Conservation (phyloP, 2,329 filamentous ascomycete species). For the Cordyceps cateniannulata region DNA sequence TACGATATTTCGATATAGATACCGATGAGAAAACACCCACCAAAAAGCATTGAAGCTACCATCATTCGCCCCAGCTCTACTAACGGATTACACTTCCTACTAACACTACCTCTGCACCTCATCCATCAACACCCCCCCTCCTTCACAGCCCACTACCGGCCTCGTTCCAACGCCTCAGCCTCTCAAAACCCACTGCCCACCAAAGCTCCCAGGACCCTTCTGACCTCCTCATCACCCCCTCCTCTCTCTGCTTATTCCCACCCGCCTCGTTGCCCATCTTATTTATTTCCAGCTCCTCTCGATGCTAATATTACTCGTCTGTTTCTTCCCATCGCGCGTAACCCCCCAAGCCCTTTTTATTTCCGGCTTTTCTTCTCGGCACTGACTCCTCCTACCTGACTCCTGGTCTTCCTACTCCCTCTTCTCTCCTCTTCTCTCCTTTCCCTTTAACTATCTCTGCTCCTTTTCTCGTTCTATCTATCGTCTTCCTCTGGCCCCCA, state of each 20-base stretch:
- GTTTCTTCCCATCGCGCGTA: slow-evolving; percentile 6
- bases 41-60: too few relatives aligned
- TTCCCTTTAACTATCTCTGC: neutral
- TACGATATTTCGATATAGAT: too few relatives aligned
- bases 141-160: neutral
- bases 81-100: too few relatives aligned
- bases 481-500: neutral
- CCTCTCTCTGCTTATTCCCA: slow-evolving; percentile 12
- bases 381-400: neutral
- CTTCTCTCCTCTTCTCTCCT: neutral
- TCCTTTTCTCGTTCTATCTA: neutral
- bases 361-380: slow-evolving; percentile 4
- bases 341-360: slow-evolving; percentile 6
- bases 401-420: neutral
- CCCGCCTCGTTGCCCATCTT: slow-evolving; percentile 8
- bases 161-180: neutral
- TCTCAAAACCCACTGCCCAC: neutral
- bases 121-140: neutral
- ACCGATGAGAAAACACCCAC: too few relatives aligned
- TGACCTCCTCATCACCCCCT: neutral
- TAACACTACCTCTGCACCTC: neutral
- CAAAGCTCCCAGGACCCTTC: neutral
- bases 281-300: slow-evolving; percentile 14
- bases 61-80: too few relatives aligned
- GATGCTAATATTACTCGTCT: slow-evolving; percentile 8